Evolutionary conservation across 2,329 filamentous ascomycete species (phyloP).

Genomic region (Lecanosticta acicola): DNA sequence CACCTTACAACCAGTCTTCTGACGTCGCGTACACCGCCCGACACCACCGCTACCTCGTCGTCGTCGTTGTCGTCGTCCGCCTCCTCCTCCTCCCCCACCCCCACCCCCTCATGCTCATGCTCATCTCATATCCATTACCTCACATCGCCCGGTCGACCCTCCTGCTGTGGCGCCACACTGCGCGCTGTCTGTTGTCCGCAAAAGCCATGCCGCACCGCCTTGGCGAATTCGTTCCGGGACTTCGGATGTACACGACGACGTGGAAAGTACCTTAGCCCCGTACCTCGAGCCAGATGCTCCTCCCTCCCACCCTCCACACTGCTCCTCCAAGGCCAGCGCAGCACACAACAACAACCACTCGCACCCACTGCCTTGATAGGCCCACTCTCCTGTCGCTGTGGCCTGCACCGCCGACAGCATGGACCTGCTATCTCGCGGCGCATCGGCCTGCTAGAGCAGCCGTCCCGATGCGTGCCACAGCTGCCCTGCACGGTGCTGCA

Average conservation of each 20-base stretch:
- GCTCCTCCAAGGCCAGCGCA: neutral
- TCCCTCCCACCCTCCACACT: neutral
- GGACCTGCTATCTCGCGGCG: neutral
- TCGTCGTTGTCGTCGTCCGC: neutral
- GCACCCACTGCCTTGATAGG: neutral
- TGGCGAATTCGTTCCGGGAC: neutral
- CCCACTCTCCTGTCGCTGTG: neutral
- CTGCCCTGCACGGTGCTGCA: neutral
- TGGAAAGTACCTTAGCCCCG: neutral
- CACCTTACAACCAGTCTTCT: neutral
- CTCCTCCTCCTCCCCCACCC: neutral
- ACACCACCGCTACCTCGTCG: neutral
- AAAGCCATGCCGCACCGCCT: too few species aligned
- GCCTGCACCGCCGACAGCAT: neutral
- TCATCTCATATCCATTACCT: too few species aligned
- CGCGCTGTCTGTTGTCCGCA: too few species aligned
- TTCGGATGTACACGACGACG: neutral
- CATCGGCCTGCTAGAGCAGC: constrained; percentile 2
- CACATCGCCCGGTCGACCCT: too few species aligned
- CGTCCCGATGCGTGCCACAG: neutral
- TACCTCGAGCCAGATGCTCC: neutral
- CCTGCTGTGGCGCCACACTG: neutral
- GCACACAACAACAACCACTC: constrained; percentile 1
- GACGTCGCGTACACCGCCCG: neutral
- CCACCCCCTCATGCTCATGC: too few species aligned